Evolutionary conservation across 1,284 basidiomycete genomes (phyloP).

Genomic region (Trametes sp.): DNA sequence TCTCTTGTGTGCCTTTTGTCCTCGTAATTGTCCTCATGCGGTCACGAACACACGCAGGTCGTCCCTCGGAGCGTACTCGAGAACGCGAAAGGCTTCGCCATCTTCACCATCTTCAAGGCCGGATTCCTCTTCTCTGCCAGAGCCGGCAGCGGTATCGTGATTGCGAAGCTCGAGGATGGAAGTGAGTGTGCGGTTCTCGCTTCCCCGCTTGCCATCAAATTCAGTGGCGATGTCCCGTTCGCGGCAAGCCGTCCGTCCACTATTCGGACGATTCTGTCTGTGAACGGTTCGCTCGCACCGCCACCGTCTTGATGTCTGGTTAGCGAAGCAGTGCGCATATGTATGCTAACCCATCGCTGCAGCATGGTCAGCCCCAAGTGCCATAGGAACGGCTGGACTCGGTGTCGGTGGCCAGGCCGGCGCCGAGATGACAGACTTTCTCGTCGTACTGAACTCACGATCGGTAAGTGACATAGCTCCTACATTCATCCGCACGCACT

Average conservation of each 20-base stretch:
- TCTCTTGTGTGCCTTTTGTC: too few species aligned
- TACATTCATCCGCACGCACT: slow-evolving; percentile 29
- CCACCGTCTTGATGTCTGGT: background rate
- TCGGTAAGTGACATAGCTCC: slow-evolving; percentile 56
- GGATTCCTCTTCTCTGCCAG: slow-evolving; percentile 81
- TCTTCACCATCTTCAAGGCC: slow-evolving; percentile 83
- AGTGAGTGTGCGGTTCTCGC: slow-evolving; percentile 58
- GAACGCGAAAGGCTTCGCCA: slow-evolving; percentile 85
- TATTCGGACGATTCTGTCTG: background rate
- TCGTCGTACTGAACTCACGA: slow-evolving; percentile 89
- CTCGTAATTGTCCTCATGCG: too few species aligned
- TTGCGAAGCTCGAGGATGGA: slow-evolving; percentile 86
- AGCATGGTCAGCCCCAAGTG: slow-evolving; percentile 95
- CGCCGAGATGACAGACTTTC: slow-evolving; percentile 94
- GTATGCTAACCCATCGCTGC: background rate
- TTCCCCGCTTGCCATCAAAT: slow-evolving; percentile 4
- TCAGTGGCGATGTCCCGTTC: slow-evolving; percentile 3
- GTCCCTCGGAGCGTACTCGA: slow-evolving; percentile 74
- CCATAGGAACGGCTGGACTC: slow-evolving; percentile 94
- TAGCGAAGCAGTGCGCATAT: too few species aligned
- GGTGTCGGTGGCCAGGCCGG: slow-evolving; percentile 88
- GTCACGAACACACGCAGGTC: too few species aligned
- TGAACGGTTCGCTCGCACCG: background rate
- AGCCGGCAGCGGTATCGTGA: slow-evolving; percentile 92
- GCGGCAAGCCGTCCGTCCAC: background rate